phyloP scores from a whole-genome alignment of 2,329 filamentous ascomycete species.

The Penicillium sp. region DNA sequence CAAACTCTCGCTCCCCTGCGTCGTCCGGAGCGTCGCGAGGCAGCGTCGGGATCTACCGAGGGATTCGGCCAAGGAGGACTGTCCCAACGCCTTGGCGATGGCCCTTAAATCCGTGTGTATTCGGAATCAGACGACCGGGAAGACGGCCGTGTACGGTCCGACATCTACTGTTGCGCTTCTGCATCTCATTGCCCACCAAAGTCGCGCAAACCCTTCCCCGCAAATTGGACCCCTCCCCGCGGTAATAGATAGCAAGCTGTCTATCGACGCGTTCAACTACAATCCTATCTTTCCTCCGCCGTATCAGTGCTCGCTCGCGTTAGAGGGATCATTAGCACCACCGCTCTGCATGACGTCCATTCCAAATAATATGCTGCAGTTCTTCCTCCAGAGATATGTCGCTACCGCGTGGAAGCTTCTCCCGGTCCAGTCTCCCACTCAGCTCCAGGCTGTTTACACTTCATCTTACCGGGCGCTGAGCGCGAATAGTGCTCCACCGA shows the following conservation, averaged over 20 bases:
- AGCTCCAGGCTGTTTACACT: background rate
- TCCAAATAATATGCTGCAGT: constrained; percentile 4
- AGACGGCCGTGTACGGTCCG: constrained; percentile 2
- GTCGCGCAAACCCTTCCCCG: background rate
- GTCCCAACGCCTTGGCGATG: background rate
- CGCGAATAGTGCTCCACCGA: constrained; percentile 3
- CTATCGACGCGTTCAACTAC: background rate
- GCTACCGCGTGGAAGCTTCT: constrained; percentile 2
- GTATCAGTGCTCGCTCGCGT: background rate
- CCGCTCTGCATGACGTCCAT: constrained; percentile 3
- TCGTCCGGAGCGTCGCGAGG: background rate
- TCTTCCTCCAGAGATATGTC: constrained; percentile 5
- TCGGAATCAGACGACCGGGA: background rate
- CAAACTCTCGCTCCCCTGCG: background rate
- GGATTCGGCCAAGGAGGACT: background rate
- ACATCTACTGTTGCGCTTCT: constrained; percentile 9
- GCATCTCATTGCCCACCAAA: background rate
- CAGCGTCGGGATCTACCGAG: background rate
- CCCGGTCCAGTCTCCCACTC: constrained; percentile 2
- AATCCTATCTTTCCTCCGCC: background rate
- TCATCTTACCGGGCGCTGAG: constrained; percentile 1
- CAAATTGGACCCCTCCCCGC: background rate
- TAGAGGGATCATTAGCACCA: background rate
- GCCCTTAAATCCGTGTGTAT: constrained; percentile 1
- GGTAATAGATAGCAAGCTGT: background rate